Base-by-base conservation (phyloP, 345 rosid species). In the Sisymbrium altissimum region DNA sequence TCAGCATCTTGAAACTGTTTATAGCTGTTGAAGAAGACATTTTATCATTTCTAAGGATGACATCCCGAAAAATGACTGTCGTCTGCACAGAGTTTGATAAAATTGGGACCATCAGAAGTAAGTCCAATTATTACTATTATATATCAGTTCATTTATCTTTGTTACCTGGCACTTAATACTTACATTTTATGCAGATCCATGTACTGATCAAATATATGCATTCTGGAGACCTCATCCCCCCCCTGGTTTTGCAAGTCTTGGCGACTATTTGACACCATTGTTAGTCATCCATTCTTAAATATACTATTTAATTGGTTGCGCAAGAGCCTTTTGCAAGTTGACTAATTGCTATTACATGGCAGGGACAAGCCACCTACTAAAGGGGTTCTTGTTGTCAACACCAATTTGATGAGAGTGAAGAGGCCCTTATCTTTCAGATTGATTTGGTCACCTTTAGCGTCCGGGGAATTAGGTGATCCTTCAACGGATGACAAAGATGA, bases 341-440 rank as follows among this genome's bases (percentile, higher is more conserved):
- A 48, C 61, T 78, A 49, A 64, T 7, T 73, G 64, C 50, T 75
- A 54, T 79, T 69, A 19, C 73, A 52, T 86, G 81, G 74, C 86
- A 95, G 99, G 88, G 97, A 95, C 81, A 95, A 92, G 79, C 97
- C 99, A 56, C 99, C 99, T 58, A 88, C 89, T 49, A 90, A 84
- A 86, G 97, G 97, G 72, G 97, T 92, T 79, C 78, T 87, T 78
- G 97, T 90, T 66, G 83, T 92, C 54, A 95, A 95, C 78, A 85
- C 92, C 71, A 88, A 90, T 79, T 75, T 87, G 66, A 86, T 85
- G 65, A 86, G 89, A 82, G 89, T 95, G 55, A 90, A 85, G 82
- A 86, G 90, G 77, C 97, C 97, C 11, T 48, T 83, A 78, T 87
- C 94, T 62, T 95, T 92, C 81, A 87, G 78, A 81, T 83, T 81